phyloP scores from a whole-genome alignment of 2,329 filamentous ascomycete species.

The Dactylellina parvicollis region DNA sequence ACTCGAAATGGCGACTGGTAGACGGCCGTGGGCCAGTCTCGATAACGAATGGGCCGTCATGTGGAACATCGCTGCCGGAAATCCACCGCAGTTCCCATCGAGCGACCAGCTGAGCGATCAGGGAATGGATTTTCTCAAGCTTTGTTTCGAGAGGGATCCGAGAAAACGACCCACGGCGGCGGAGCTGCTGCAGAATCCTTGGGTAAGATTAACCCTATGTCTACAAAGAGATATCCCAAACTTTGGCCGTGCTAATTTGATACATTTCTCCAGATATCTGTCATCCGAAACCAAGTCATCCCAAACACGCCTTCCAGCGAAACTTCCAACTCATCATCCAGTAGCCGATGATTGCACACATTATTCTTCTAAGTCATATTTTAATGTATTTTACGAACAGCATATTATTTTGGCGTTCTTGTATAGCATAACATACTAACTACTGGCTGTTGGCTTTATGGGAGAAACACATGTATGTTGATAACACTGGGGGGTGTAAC shows the following conservation, averaged over 20 bases:
- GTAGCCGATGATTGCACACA: conserved; percentile 22
- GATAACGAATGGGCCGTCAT: conserved; percentile 99
- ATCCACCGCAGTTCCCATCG: conserved; percentile 84
- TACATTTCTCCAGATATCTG: conserved; percentile 22
- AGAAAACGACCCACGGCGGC: conserved; percentile 80
- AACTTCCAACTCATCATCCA: conserved; percentile 34
- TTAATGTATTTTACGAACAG: neutral
- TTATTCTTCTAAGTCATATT: neutral
- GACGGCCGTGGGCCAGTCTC: conserved; percentile 90
- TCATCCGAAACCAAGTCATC: conserved; percentile 54
- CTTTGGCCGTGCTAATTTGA: neutral
- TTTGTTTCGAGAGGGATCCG: conserved; percentile 88
- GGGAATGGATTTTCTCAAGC: conserved; percentile 87
- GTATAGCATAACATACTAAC: conserved; percentile 11
- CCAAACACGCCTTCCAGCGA: conserved; percentile 52
- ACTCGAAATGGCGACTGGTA: conserved; percentile 94
- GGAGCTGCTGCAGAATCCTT: conserved; percentile 92
- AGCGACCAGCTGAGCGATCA: conserved; percentile 82
- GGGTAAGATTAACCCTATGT: conserved; percentile 66
- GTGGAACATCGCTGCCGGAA: conserved; percentile 99
- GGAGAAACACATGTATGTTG: conserved; percentile 3
- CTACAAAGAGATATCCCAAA: neutral
- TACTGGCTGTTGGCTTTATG: too few species aligned
- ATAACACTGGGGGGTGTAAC: conserved; percentile 2
- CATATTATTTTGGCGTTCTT: conserved; percentile 31